A percentile compares a stretch with the other conserved stretches of the same genome.
Evolutionary conservation across 1,139 yeast genomes (phyloP).

Genomic region (Scheffersomyces segobiensis): DNA sequence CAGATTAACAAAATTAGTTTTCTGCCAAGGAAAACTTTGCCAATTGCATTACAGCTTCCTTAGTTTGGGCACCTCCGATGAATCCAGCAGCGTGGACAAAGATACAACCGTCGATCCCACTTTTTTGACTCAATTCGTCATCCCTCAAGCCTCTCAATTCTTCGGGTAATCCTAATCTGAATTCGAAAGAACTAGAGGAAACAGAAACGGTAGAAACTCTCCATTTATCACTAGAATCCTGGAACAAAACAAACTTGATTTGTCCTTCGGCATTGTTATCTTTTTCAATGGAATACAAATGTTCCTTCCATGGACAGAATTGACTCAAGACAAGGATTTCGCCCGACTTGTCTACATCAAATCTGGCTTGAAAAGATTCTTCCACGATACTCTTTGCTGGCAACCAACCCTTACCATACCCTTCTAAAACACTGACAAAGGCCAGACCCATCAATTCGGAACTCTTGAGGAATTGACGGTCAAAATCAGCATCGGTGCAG

Average conservation of each 20-base stretch:
- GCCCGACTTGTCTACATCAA: conserved; percentile 60
- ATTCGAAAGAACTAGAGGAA: conserved; percentile 71
- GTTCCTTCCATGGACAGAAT: conserved; percentile 96
- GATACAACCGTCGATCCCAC: conserved; percentile 83
- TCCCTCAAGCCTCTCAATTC: conserved; percentile 94
- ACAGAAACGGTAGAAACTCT: conserved; percentile 90
- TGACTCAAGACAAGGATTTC: conserved; percentile 68
- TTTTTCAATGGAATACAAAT: conserved; percentile 72
- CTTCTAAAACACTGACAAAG: conserved; percentile 65
- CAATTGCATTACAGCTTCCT: conserved; percentile 74
- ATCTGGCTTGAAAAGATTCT: conserved; percentile 61
- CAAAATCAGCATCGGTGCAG: conserved; percentile 66
- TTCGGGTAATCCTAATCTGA: conserved; percentile 85
- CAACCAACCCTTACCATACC: conserved; percentile 84
- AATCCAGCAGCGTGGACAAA: conserved; percentile 97
- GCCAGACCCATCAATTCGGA: conserved; percentile 81
- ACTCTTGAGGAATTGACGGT: conserved; percentile 67
- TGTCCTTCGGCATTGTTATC: conserved; percentile 56
- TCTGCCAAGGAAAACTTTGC: conserved; percentile 46
- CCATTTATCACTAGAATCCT: conserved; percentile 74
- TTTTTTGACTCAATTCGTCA: conserved; percentile 65
- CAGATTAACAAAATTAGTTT: not conserved
- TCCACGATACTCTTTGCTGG: conserved; percentile 83
- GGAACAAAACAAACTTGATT: conserved; percentile 75
- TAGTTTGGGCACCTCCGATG: conserved; percentile 88